A percentile compares a stretch with the other conserved stretches of the same genome.
phyloP scores from a whole-genome alignment of 2,329 filamentous ascomycete genomes.

The Exophiala alcalophila region DNA sequence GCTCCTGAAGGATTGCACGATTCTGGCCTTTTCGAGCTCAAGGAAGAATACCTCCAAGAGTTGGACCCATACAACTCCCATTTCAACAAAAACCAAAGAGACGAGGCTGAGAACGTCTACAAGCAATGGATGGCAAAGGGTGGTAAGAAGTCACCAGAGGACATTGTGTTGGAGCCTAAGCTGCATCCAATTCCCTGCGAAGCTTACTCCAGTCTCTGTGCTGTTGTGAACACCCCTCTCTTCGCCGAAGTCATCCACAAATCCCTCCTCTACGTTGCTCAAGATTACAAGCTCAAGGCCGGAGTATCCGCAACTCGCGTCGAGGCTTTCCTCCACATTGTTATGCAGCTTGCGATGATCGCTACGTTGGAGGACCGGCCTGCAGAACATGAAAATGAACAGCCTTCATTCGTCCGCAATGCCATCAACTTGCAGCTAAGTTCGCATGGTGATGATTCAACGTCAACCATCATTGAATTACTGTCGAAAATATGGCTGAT shows the following conservation, averaged over 20 bases:
- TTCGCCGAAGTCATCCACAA: conserved; percentile 92
- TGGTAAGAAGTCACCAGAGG: conserved; percentile 73
- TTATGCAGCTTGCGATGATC: conserved; percentile 81
- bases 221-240: conserved; percentile 77
- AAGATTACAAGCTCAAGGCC: conserved; percentile 65
- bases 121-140: conserved; percentile 83
- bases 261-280: conserved; percentile 75
- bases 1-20: conserved; percentile 88
- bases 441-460: conserved; percentile 32
- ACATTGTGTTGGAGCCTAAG: conserved; percentile 89
- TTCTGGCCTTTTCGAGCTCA: conserved; percentile 89
- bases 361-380: conserved; percentile 75
- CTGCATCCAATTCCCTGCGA: conserved; percentile 73
- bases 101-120: conserved; percentile 89
- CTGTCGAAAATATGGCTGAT: conserved; percentile 57
- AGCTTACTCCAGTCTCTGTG: conserved; percentile 70
- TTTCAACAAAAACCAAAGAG: conserved; percentile 94
- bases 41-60: conserved; percentile 77
- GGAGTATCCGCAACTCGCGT: conserved; percentile 76
- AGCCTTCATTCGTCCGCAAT: conserved; percentile 68
- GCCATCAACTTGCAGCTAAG: conserved; percentile 55
- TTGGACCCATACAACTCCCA: conserved; percentile 95
- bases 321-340: conserved; percentile 87
- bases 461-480: conserved; percentile 51
- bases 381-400: conserved; percentile 52